phyloP scores from a whole-genome alignment of 306 rosid genomes.

The Betula pendula region DNA sequence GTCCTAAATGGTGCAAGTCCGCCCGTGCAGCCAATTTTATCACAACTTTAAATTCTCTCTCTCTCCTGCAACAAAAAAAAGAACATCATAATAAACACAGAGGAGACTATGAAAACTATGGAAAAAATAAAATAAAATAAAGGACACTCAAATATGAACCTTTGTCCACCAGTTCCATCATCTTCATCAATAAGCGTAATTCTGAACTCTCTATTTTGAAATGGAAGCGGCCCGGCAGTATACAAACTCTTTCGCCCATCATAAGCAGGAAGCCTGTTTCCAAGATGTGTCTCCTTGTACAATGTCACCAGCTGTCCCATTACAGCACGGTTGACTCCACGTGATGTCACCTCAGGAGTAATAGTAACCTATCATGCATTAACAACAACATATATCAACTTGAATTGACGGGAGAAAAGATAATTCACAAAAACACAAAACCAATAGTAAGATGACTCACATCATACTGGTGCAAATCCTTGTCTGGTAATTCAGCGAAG shows the following conservation, averaged over 20 bases:
- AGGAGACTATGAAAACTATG: not conserved
- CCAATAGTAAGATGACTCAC: conserved; percentile 47
- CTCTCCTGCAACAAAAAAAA: conserved; percentile 59
- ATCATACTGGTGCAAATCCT: conserved; percentile 95
- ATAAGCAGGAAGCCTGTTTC: conserved; percentile 86
- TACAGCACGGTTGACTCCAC: conserved; percentile 91
- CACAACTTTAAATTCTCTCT: conserved; percentile 76
- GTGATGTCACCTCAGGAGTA: conserved; percentile 80
- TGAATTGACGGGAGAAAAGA: not conserved
- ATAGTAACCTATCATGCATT: conserved; percentile 65
- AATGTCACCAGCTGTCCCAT: conserved; percentile 71
- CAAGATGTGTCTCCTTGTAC: conserved; percentile 76
- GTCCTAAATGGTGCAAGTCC: conserved; percentile 91
- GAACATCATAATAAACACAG: not conserved
- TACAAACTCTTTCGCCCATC: conserved; percentile 96
- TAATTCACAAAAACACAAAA: not conserved
- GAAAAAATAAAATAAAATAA: not conserved
- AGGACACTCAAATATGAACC: conserved; percentile 37
- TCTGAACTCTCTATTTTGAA: conserved; percentile 64
- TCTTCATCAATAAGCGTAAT: conserved; percentile 79
- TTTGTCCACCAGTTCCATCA: conserved; percentile 78
- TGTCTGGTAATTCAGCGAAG: conserved; percentile 85
- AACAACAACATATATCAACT: conserved; percentile 3
- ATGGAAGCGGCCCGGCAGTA: conserved; percentile 95
- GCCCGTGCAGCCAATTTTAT: conserved; percentile 92